phyloP scores from a whole-genome alignment of 2,329 filamentous ascomycete species.

The Monosporascus sp. region DNA sequence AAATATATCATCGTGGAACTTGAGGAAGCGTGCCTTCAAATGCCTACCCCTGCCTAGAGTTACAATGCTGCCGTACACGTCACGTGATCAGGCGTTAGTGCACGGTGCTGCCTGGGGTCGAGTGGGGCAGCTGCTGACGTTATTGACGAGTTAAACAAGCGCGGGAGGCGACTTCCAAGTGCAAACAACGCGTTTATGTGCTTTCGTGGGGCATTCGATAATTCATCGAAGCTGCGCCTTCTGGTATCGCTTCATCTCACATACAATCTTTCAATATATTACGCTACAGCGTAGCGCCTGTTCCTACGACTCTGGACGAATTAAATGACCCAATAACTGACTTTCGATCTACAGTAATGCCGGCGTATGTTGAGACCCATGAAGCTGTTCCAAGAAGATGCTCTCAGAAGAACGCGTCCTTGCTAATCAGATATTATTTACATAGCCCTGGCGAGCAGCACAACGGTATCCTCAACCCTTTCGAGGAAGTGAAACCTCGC shows the following conservation, averaged over 20 bases:
- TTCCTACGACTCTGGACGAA: neutral
- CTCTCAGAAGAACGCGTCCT: conserved; percentile 9
- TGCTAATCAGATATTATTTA: conserved; percentile 8
- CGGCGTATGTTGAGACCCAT: conserved; percentile 19
- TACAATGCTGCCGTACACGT: neutral
- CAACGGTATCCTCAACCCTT: conserved; percentile 66
- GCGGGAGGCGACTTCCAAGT: neutral
- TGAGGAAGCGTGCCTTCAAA: too few relatives aligned
- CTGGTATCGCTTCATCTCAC: neutral
- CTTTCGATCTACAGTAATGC: conserved; percentile 13
- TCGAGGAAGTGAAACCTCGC: conserved; percentile 63
- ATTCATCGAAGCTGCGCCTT: neutral
- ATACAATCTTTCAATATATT: neutral
- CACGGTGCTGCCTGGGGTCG: neutral
- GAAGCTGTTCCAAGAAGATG: neutral
- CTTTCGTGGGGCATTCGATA: neutral
- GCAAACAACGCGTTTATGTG: neutral
- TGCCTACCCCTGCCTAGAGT: too few relatives aligned
- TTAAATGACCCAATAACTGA: neutral
- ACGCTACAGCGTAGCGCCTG: neutral
- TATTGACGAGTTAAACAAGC: neutral
- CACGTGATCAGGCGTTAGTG: neutral
- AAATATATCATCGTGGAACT: too few relatives aligned
- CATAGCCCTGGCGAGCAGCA: conserved; percentile 66
- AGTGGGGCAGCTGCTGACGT: neutral